Evolutionary conservation across 495 filamentous ascomycete genomes (phyloP).

Genomic region (Durotheca rogersii): DNA sequence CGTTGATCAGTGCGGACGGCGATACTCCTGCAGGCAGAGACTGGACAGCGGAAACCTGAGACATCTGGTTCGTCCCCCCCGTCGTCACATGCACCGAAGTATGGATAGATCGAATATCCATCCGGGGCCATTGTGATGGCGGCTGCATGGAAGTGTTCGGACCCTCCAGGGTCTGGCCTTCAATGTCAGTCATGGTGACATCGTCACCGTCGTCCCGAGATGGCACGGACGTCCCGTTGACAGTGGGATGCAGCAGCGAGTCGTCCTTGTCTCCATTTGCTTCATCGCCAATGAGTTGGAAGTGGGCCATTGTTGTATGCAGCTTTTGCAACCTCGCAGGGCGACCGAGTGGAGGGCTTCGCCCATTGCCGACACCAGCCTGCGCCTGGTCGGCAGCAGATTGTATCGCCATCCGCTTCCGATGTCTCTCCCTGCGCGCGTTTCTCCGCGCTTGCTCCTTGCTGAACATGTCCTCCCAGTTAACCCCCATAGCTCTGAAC

Average conservation of each 20-base stretch:
- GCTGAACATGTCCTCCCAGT: constrained; percentile 60
- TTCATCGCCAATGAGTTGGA: constrained; percentile 49
- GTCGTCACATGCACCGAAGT: constrained; percentile 36
- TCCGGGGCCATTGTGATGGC: constrained; percentile 35
- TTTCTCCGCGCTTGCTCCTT: constrained; percentile 71
- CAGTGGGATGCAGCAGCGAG: constrained; percentile 49
- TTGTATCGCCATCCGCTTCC: constrained; percentile 54
- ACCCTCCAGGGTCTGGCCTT: constrained; percentile 49
- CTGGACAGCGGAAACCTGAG: constrained; percentile 73
- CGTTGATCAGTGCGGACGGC: constrained; percentile 73
- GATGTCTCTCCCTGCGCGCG: constrained; percentile 58
- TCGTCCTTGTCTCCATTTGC: constrained; percentile 55
- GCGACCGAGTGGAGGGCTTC: constrained; percentile 43
- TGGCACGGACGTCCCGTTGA: constrained; percentile 68
- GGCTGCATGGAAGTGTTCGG: constrained; percentile 38
- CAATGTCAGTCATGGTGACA: constrained; percentile 58
- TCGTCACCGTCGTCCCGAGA: constrained; percentile 56
- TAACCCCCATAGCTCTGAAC: constrained; percentile 43
- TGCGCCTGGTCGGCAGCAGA: constrained; percentile 41
- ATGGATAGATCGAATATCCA: constrained; percentile 29
- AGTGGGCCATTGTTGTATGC: constrained; percentile 48
- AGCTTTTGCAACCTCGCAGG: constrained; percentile 53
- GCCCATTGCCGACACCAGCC: constrained; percentile 37
- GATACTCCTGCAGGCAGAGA: constrained; percentile 75
- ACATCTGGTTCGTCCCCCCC: constrained; percentile 46